Evolutionary conservation across 805 yeast genomes (phyloP), one percentile per base, ranked within the genome.

Genomic region (Barnettozyma pratensis): DNA sequence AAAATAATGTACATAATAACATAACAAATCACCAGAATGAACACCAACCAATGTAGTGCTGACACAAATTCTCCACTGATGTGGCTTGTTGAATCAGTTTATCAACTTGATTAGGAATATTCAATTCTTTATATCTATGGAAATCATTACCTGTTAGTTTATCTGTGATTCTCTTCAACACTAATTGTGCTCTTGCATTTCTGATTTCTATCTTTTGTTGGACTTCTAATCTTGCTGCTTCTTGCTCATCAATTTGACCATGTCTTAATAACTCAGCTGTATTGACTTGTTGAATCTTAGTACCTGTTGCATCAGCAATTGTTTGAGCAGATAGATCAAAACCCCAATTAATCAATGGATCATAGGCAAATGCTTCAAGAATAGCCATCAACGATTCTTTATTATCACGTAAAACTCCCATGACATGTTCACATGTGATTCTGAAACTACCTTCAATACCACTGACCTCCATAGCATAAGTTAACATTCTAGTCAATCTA

Each of bases 1-100:
- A n/a, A 19, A 36, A 40, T 45, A 39, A 37, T 42, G 30, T 34
- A 42, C 45, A 46, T 36, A 14, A 19, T 19, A 25, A 26, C 30
- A 28, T 28, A 7, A 5, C n/a, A 10, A 26, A 31, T 65, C 61
- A 92, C 98, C 99, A 94, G 79, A 92, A 94, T 1, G 98, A 87
- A 69, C 99, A 94, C 99, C 99, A 94, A 19, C 99, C 99, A 53
- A 94, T 86, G 63, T 87, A 94, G 67, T 92, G 99, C 67, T 90
- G 97, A 61, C 98, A 94, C 47, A 94, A 70, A 59, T 94, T 94
- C 63, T 94, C 98, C 31, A 92, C 95, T 43, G 96, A 85, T 0
- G 98, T 94, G 2, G 99, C 98, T 64, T 94, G 97, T 59, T 87
- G 96, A 45, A 94, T 94, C 63, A 94, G 72, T 63, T 84, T 85